Conservation (phyloP, 2,329 filamentous ascomycete genomes). For the Pseudovirgaria hyperparasitica region DNA sequence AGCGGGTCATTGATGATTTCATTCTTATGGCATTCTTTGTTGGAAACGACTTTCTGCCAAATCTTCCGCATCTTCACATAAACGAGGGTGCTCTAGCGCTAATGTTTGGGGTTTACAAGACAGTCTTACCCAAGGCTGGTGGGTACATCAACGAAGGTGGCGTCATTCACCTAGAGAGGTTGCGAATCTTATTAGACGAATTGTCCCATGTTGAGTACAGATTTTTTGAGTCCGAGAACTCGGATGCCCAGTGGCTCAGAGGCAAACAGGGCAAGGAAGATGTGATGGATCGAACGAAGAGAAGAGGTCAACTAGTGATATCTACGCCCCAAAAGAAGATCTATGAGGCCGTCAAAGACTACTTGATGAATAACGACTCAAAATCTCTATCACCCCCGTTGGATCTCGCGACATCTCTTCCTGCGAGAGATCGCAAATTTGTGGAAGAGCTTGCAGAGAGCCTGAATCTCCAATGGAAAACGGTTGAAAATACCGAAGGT, state of each 20-base stretch:
- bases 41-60: constrained; percentile 96
- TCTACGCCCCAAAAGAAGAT: constrained; percentile 70
- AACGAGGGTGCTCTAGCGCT: constrained; percentile 93
- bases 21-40: constrained; percentile 99
- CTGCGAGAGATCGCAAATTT: constrained; percentile 83
- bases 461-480: constrained; percentile 53
- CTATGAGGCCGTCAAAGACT: constrained; percentile 64
- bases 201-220: constrained; percentile 78
- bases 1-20: constrained; percentile 96
- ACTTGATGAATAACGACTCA: constrained; percentile 31
- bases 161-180: constrained; percentile 72
- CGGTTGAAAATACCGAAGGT: constrained; percentile 49
- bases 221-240: constrained; percentile 84
- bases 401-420: constrained; percentile 59
- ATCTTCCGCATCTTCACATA: constrained; percentile 91
- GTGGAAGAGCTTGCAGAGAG: constrained; percentile 72
- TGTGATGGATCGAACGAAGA: constrained; percentile 47
- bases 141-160: constrained; percentile 96
- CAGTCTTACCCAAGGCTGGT: constrained; percentile 70
- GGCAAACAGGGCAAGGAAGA: constrained; percentile 66
- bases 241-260: constrained; percentile 84
- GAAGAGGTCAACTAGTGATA: constrained; percentile 55
- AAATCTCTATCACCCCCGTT: constrained; percentile 41
- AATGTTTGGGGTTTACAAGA: constrained; percentile 97
- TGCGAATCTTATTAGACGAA: constrained; percentile 68